Evolutionary conservation across 108 stramenopile genomes (phyloP).

Genomic region (Cylindrotheca closterium): DNA sequence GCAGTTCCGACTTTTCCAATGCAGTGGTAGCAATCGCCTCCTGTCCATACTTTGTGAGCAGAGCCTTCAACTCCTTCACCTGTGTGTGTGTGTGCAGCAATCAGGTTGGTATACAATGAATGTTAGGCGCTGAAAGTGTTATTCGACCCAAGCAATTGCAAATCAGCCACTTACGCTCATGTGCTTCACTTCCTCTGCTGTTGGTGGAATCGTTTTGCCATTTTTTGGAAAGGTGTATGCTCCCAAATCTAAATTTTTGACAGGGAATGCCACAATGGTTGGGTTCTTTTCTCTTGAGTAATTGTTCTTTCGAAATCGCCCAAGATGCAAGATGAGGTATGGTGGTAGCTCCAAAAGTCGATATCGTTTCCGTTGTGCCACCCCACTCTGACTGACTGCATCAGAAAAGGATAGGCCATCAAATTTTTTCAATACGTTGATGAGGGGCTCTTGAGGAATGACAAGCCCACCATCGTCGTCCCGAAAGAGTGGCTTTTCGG

Average conservation of each 20-base stretch:
- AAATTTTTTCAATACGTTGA: conserved; percentile 90
- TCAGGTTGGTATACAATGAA: conserved; percentile 5
- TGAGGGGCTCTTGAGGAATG: conserved; percentile 97
- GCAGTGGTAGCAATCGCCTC: conserved; percentile 43
- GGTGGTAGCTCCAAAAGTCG: conserved; percentile 79
- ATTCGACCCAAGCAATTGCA: neutral
- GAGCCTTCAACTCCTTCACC: conserved; percentile 71
- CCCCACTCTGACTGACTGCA: conserved; percentile 49
- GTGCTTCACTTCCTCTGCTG: conserved; percentile 62
- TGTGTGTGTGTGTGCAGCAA: conserved; percentile 2
- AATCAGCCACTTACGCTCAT: conserved; percentile 65
- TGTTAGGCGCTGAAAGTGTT: neutral
- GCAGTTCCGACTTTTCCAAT: conserved; percentile 76
- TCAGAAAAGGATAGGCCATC: conserved; percentile 89
- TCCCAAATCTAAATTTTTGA: conserved; percentile 93
- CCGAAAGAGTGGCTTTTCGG: conserved; percentile 97
- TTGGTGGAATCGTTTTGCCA: conserved; percentile 31
- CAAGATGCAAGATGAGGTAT: conserved; percentile 91
- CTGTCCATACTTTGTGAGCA: conserved; percentile 66
- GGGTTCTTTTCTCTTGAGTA: conserved; percentile 98
- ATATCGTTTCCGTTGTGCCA: conserved; percentile 79
- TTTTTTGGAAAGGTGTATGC: conserved; percentile 61
- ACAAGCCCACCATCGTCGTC: conserved; percentile 94
- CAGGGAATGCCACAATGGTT: conserved; percentile 97
- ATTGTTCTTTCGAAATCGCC: conserved; percentile 89